Conservation (phyloP, 2,329 filamentous ascomycete genomes). For the Aspergillus pseudoviridinutans region DNA sequence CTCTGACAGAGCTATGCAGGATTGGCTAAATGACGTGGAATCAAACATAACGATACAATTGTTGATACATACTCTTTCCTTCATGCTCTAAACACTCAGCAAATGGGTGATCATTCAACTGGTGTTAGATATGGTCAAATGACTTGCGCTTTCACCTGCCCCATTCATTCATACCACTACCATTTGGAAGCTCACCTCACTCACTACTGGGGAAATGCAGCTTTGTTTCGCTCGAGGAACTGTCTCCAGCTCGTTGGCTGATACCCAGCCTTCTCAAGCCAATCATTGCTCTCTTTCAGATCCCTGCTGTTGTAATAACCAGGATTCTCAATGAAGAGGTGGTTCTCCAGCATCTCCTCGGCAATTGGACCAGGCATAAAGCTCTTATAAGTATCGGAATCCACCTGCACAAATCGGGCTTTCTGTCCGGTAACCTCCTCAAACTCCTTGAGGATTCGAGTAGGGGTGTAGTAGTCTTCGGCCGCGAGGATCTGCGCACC, state of each 20-base stretch:
- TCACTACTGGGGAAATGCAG: neutral
- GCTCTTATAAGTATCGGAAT: conserved; percentile 22
- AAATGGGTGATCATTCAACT: no score
- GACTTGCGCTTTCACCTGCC: no score
- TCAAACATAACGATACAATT: no score
- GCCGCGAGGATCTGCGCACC: conserved; percentile 47
- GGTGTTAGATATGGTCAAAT: no score
- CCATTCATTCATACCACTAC: no score
- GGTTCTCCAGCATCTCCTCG: conserved; percentile 52
- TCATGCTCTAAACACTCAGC: no score
- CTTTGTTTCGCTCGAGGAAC: conserved; percentile 6
- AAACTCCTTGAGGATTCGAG: conserved; percentile 40
- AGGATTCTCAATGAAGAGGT: conserved; percentile 47
- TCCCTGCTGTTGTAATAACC: conserved; percentile 45
- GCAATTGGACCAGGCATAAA: conserved; percentile 19
- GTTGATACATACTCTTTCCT: no score
- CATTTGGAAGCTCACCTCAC: no score
- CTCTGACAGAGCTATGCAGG: no score
- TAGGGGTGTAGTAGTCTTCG: conserved; percentile 34
- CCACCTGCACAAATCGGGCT: conserved; percentile 19
- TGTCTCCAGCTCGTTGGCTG: conserved; percentile 8
- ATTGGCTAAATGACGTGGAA: no score
- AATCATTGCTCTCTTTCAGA: conserved; percentile 1
- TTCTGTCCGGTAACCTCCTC: conserved; percentile 40
- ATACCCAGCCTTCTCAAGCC: conserved; percentile 4